Evolutionary conservation across 176 grass and related monocot genomes (phyloP).

Genomic region (Typha latifolia): DNA sequence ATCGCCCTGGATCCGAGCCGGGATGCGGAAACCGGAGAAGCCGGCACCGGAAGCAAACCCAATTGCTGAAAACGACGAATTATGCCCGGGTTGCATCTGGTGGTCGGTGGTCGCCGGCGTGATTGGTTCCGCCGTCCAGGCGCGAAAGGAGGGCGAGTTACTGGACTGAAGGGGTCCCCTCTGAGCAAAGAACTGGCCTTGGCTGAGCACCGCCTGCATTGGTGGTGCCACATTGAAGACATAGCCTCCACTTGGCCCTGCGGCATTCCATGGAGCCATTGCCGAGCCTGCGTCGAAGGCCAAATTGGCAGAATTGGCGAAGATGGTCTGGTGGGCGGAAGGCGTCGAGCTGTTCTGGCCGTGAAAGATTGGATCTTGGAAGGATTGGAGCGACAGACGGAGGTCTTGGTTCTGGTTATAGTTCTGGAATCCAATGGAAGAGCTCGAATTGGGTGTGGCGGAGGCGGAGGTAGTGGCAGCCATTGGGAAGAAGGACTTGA

Average conservation of each 20-base stretch:
- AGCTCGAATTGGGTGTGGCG: constrained; percentile 4
- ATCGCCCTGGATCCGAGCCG: constrained; percentile 82
- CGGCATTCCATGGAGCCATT: constrained; percentile 43
- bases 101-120: constrained; percentile 39
- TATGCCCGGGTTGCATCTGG: constrained; percentile 38
- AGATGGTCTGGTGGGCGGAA: constrained; percentile 32
- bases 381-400: constrained; percentile 71
- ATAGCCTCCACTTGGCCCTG: constrained; percentile 45
- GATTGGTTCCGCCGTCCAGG: constrained; percentile 56
- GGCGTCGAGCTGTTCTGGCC: constrained; percentile 31
- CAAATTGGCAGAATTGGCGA: constrained; percentile 40
- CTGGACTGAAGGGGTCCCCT: constrained; percentile 99
- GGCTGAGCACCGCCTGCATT: constrained; percentile 56
- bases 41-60: constrained; percentile 44
- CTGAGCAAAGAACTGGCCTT: constrained; percentile 74
- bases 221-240: constrained; percentile 52
- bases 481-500: constrained; percentile 95
- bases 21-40: constrained; percentile 82
- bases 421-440: constrained; percentile 55
- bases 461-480: constrained; percentile 40
- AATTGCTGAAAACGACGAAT: constrained; percentile 41
- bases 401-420: constrained; percentile 80
- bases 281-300: constrained; percentile 34
- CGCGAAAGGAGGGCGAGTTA: constrained; percentile 77
- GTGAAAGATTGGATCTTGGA: constrained; percentile 69